Conservation (phyloP, 129 eudicot species). For the Tanacetum coccineum region DNA sequence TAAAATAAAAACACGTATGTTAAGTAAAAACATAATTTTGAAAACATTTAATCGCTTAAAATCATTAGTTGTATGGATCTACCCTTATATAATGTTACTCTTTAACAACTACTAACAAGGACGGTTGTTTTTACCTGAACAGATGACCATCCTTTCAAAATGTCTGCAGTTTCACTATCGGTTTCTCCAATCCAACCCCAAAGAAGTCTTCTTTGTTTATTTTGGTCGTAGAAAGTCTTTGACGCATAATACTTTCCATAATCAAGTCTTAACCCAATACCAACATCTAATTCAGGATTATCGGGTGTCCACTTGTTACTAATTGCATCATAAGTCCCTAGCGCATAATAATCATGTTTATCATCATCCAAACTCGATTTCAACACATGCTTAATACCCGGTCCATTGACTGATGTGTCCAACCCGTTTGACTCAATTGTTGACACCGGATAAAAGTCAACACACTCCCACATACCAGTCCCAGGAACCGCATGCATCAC, state of each 20-base stretch:
- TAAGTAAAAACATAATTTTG: neutral
- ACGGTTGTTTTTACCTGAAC: conserved; percentile 51
- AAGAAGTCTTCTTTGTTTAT: conserved; percentile 51
- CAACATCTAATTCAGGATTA: conserved; percentile 71
- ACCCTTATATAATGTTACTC: neutral
- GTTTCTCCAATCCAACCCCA: conserved; percentile 94
- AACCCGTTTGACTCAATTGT: conserved; percentile 49
- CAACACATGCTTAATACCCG: conserved; percentile 72
- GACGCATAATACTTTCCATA: conserved; percentile 91
- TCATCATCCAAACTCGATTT: conserved; percentile 79
- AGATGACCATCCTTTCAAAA: conserved; percentile 81
- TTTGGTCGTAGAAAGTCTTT: conserved; percentile 72
- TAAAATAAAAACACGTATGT: neutral
- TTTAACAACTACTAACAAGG: neutral
- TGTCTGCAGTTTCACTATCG: conserved; percentile 58
- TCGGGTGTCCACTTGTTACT: conserved; percentile 81
- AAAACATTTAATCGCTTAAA: neutral
- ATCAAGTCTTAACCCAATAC: conserved; percentile 76
- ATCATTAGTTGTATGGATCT: neutral
- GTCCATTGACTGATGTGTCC: conserved; percentile 75
- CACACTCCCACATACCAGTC: conserved; percentile 99
- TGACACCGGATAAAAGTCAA: conserved; percentile 90
- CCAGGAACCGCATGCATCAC: conserved; percentile 74
- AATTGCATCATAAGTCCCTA: conserved; percentile 66
- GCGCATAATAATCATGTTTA: conserved; percentile 73